A percentile compares a stretch with the other conserved stretches of the same genome.
phyloP scores from a whole-genome alignment of 2,329 filamentous ascomycete species.

The Bipolaris victoriae region DNA sequence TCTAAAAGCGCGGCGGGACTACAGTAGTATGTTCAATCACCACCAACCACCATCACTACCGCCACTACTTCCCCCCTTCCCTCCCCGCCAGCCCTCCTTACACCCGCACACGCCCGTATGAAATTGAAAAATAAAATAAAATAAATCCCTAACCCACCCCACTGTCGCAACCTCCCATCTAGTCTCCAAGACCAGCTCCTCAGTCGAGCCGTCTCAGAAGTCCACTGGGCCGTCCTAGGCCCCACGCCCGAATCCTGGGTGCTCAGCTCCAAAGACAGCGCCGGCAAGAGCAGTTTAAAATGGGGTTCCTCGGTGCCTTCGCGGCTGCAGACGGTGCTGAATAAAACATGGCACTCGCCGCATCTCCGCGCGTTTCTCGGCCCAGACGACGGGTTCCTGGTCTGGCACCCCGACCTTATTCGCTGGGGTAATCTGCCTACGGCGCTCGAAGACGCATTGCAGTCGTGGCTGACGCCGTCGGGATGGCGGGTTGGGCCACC shows the following conservation, averaged over 20 bases:
- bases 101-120: too few species aligned
- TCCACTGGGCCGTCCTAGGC: conserved; percentile 44
- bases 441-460: conserved; percentile 39
- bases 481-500: conserved; percentile 47
- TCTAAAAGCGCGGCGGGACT: conserved; percentile 41
- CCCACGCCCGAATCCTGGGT: conserved; percentile 42
- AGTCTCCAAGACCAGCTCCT: conserved; percentile 36
- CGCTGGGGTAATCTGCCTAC: conserved; percentile 40
- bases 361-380: conserved; percentile 42
- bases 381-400: conserved; percentile 40
- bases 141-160: background rate
- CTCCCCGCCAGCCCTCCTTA: background rate
- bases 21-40: conserved; percentile 33
- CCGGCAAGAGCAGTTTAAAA: conserved; percentile 35
- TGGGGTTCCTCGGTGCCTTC: conserved; percentile 35
- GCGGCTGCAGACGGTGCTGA: conserved; percentile 29
- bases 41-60: too few species aligned
- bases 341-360: conserved; percentile 36
- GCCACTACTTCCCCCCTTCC: too few species aligned
- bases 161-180: conserved; percentile 39
- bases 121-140: too few species aligned
- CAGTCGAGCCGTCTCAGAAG: conserved; percentile 31
- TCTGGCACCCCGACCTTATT: conserved; percentile 43
- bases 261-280: conserved; percentile 38
- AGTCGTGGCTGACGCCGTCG: conserved; percentile 46